Conservation (phyloP, 1,284 basidiomycete genomes). For the Ceratobasidium sp. region DNA sequence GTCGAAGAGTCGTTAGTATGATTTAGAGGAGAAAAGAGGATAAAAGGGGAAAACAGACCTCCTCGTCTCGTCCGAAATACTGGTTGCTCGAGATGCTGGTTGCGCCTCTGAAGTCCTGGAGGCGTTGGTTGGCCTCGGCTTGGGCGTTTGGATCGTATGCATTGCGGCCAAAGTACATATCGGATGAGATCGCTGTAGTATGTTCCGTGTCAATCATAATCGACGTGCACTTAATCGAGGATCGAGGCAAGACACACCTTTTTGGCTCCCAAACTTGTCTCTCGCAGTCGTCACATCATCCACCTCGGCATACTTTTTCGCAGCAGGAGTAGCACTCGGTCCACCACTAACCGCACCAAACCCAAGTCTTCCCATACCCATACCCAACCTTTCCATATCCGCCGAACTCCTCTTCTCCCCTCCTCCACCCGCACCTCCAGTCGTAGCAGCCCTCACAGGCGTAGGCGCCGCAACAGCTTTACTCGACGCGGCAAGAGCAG, state of each 20-base stretch:
- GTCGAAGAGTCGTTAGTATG: not conserved
- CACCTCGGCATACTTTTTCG: slow-evolving; percentile 57
- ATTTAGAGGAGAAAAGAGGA: not conserved
- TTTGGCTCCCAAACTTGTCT: slow-evolving; percentile 92
- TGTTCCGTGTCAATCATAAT: too few species aligned
- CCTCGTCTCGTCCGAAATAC: slow-evolving; percentile 94
- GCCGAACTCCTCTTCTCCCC: slow-evolving; percentile 60
- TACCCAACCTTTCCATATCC: slow-evolving; percentile 75
- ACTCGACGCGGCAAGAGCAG: slow-evolving; percentile 54
- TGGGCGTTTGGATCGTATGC: slow-evolving; percentile 83
- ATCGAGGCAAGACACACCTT: slow-evolving; percentile 61
- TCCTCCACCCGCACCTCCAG: slow-evolving; percentile 22
- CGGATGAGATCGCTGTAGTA: slow-evolving; percentile 84
- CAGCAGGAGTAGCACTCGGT: slow-evolving; percentile 55
- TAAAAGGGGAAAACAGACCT: slow-evolving; percentile 64
- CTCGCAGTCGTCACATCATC: slow-evolving; percentile 85
- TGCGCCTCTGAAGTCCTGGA: slow-evolving; percentile 91
- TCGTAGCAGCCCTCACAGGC: slow-evolving; percentile 52
- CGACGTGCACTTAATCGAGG: too few species aligned
- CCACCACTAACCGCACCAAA: slow-evolving; percentile 84
- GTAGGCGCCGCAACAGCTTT: slow-evolving; percentile 55
- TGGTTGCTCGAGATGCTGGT: slow-evolving; percentile 95
- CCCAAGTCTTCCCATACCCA: slow-evolving; percentile 88
- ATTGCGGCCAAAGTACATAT: slow-evolving; percentile 96
- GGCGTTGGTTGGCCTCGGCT: slow-evolving; percentile 83